Conservation (phyloP, 2,329 filamentous ascomycete species). For the Colletotrichum theobromicola region DNA sequence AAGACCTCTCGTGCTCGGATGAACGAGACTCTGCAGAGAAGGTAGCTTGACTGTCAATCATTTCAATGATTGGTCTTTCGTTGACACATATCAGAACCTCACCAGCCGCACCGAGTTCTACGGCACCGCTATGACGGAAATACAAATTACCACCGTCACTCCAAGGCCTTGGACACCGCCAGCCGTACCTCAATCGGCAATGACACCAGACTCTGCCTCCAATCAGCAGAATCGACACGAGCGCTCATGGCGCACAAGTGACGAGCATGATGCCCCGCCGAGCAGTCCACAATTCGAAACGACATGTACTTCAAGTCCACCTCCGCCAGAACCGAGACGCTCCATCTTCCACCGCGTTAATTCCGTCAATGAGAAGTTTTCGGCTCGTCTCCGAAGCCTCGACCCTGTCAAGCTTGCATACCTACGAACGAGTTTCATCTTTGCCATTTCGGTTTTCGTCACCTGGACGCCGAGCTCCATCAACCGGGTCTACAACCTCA, state of each 20-base stretch:
- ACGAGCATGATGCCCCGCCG: neutral
- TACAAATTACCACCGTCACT: constrained; percentile 44
- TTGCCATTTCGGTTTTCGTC: constrained; percentile 64
- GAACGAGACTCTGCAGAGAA: constrained; percentile 36
- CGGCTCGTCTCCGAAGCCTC: constrained; percentile 41
- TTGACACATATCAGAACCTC: constrained; percentile 24
- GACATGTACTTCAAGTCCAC: constrained; percentile 27
- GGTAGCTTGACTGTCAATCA: constrained; percentile 26
- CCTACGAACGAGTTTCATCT: constrained; percentile 65
- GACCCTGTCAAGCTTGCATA: constrained; percentile 67
- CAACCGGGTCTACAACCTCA: constrained; percentile 75
- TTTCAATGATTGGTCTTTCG: neutral
- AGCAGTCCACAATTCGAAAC: constrained; percentile 27
- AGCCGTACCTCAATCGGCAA: constrained; percentile 17
- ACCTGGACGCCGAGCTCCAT: constrained; percentile 72
- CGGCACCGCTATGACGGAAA: constrained; percentile 60
- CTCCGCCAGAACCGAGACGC: constrained; percentile 2
- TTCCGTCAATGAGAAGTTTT: constrained; percentile 29
- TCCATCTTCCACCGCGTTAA: constrained; percentile 20
- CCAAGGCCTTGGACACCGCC: constrained; percentile 15
- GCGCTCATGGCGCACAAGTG: constrained; percentile 17
- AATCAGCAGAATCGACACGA: neutral
- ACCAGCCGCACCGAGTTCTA: constrained; percentile 37
- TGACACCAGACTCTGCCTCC: neutral
- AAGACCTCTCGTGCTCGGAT: constrained; percentile 32